Conservation (phyloP, 352 stramenopile species). For the Globisporangium yorkense region DNA sequence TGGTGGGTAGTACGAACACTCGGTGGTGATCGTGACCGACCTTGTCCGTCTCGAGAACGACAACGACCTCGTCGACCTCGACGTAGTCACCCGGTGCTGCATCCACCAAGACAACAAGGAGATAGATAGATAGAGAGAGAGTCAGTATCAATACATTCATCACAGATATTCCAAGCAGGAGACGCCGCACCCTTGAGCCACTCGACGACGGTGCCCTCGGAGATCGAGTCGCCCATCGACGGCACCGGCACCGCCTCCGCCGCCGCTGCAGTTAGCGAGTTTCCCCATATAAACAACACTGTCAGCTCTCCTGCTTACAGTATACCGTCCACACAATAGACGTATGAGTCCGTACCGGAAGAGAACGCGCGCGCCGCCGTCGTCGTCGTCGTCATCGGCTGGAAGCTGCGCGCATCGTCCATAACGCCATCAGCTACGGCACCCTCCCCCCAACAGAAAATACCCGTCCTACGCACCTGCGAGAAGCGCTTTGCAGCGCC, state of each 20-base stretch:
- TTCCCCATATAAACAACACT: background rate
- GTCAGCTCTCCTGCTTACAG: too few species aligned
- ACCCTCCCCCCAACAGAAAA: background rate
- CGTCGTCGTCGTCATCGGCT: constrained; percentile 15
- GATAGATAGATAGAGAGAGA: background rate
- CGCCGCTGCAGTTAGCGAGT: constrained; percentile 12
- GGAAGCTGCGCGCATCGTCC: constrained; percentile 14
- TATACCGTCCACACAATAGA: too few species aligned
- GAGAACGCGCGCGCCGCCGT: constrained; percentile 36
- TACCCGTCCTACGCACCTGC: constrained; percentile 5
- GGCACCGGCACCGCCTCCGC: constrained; percentile 70
- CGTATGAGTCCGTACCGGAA: constrained; percentile 21
- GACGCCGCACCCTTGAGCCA: constrained; percentile 84
- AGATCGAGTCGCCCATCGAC: constrained; percentile 96
- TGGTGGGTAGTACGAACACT: background rate
- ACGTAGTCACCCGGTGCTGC: constrained; percentile 90
- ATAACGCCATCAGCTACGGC: background rate
- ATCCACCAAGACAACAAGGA: background rate
- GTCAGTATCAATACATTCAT: too few species aligned
- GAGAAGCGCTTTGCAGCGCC: constrained; percentile 16
- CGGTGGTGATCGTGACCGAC: constrained; percentile 32
- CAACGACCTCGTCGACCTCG: constrained; percentile 94
- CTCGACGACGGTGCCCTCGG: constrained; percentile 96
- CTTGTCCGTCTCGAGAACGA: constrained; percentile 99
- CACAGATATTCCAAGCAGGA: too few species aligned